A percentile compares a stretch with the other conserved stretches of the same genome.
These are phyloP conservation scores for Monosporozyma aquatica DNA, from an alignment of 805 yeast species.

Conservation along the genomic window DNA sequence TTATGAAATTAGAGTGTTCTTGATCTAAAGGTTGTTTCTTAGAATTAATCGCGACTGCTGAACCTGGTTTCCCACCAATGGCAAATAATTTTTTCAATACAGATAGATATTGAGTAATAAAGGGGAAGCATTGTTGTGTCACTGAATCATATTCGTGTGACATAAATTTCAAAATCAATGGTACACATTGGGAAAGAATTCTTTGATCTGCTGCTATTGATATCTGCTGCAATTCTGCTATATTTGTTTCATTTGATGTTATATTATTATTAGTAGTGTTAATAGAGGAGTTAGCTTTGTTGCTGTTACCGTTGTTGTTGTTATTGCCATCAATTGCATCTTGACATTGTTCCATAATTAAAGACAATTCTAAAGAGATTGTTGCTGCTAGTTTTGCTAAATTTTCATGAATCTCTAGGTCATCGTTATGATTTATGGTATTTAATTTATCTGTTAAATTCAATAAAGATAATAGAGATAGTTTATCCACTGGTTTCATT, in stretches of 20 bases:
- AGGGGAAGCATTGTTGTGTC: constrained; percentile 72
- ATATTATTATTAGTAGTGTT: not conserved
- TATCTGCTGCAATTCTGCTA: constrained; percentile 23
- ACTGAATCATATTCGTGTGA: constrained; percentile 85
- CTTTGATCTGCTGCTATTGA: constrained; percentile 37
- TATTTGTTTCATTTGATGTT: too few species aligned
- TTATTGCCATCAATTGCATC: constrained; percentile 8
- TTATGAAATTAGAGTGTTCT: constrained; percentile 43
- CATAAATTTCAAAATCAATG: constrained; percentile 61
- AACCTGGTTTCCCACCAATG: constrained; percentile 32
- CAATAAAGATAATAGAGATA: constrained; percentile 53
- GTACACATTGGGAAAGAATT: constrained; percentile 52
- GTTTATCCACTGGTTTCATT: constrained; percentile 64
- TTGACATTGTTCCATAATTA: constrained; percentile 51
- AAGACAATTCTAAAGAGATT: constrained; percentile 67
- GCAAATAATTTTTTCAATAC: constrained; percentile 50
- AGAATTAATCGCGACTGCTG: constrained; percentile 32
- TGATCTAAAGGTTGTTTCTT: constrained; percentile 29
- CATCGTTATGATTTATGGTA: constrained; percentile 28
- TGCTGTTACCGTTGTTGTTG: not conserved
- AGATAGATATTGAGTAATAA: constrained; percentile 63
- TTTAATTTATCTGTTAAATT: constrained; percentile 49
- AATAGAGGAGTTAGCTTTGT: too few species aligned
- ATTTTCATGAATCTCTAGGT: constrained; percentile 64
- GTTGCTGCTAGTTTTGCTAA: constrained; percentile 65